Evolutionary conservation across 805 yeast species (phyloP).

Genomic region (Cephaloascus fragrans): DNA sequence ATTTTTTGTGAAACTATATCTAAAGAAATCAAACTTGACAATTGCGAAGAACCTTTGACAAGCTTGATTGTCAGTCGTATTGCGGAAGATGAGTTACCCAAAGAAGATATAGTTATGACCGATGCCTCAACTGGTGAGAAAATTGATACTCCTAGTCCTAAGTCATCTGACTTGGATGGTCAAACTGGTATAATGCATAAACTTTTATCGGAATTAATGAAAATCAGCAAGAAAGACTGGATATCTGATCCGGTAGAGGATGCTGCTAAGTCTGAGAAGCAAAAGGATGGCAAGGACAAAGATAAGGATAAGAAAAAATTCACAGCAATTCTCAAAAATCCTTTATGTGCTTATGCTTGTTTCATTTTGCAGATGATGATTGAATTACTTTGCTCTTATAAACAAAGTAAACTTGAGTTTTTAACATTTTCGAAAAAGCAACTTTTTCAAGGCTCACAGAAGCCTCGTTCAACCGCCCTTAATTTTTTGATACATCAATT

Average conservation of each 20-base stretch:
- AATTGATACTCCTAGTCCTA: not conserved
- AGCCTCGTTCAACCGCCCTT: conserved; percentile 69
- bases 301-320: conserved; percentile 12
- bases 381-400: conserved; percentile 71
- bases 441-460: conserved; percentile 25
- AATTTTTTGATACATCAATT: conserved; percentile 72
- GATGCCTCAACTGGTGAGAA: conserved; percentile 10
- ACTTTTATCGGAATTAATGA: conserved; percentile 57
- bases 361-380: conserved; percentile 59
- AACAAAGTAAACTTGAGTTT: conserved; percentile 73
- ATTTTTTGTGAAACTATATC: conserved; percentile 35
- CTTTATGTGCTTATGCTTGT: conserved; percentile 53
- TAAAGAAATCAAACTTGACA: conserved; percentile 29
- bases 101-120: conserved; percentile 10
- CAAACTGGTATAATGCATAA: conserved; percentile 53
- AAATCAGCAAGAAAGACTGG: conserved; percentile 27
- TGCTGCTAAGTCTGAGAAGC: conserved; percentile 1
- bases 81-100: conserved; percentile 12
- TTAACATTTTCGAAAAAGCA: conserved; percentile 62
- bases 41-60: conserved; percentile 30
- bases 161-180: conserved; percentile 1
- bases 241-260: conserved; percentile 13
- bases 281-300: conserved; percentile 12
- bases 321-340: conserved; percentile 35
- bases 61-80: conserved; percentile 8